Conservation (phyloP, 805 yeast species). For the Nakazawaea peltata region DNA sequence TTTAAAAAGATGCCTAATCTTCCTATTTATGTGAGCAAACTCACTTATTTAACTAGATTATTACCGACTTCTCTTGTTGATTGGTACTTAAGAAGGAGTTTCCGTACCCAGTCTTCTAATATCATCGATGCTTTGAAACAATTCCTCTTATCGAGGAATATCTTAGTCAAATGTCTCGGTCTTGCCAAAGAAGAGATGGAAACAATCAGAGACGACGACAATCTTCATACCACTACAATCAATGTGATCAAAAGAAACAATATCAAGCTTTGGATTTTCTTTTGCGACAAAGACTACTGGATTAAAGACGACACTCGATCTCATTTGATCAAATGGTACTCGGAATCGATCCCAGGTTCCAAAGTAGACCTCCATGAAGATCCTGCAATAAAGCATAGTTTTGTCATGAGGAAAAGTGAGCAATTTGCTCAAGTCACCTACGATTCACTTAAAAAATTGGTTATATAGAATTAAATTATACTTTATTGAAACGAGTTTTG, state of each 20-base stretch:
- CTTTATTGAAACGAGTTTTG: conserved; percentile 7
- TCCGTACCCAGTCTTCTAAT: neutral
- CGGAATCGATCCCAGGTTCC: neutral
- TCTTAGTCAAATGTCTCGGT: conserved; percentile 2
- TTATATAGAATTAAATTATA: neutral
- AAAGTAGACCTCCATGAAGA: conserved; percentile 4
- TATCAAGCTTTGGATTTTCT: conserved; percentile 2
- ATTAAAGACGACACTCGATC: conserved; percentile 2
- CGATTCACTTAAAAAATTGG: neutral
- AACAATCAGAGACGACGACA: neutral
- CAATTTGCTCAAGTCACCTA: conserved; percentile 3
- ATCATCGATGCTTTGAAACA: neutral
- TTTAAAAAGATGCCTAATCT: conserved; percentile 4
- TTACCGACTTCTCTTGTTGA: conserved; percentile 1
- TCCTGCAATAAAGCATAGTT: conserved; percentile 2
- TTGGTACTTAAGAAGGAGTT: neutral
- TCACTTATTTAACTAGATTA: conserved; percentile 2
- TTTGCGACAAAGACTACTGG: conserved; percentile 10
- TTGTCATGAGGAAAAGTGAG: conserved; percentile 4
- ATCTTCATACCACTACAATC: neutral
- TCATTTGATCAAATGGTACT: neutral
- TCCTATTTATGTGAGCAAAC: conserved; percentile 12
- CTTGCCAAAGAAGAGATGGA: conserved; percentile 9
- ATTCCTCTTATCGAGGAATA: conserved; percentile 1
- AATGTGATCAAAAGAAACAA: neutral